phyloP scores from a whole-genome alignment of 345 rosid species.

The Punica granatum region DNA sequence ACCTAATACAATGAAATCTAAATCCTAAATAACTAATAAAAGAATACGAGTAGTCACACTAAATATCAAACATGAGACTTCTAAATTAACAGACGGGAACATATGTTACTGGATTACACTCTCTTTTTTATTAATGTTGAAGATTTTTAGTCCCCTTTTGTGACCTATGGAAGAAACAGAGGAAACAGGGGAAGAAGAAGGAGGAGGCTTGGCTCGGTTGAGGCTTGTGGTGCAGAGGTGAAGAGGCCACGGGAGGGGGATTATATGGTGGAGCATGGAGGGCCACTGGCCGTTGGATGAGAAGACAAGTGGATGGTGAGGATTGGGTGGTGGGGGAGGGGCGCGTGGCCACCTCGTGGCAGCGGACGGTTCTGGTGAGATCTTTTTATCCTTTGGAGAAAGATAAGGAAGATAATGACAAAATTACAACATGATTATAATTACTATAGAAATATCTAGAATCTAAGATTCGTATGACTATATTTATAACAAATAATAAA shows the following conservation, averaged over 20 bases:
- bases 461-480: too few relatives aligned
- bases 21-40: too few relatives aligned
- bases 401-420: not conserved
- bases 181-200: conserved; percentile 1
- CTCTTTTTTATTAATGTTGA: too few relatives aligned
- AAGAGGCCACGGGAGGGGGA: not conserved
- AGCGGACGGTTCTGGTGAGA: not conserved
- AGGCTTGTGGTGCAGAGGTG: not conserved
- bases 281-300: conserved; percentile 24
- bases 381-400: not conserved
- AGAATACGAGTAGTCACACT: too few relatives aligned
- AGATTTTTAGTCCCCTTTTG: too few relatives aligned
- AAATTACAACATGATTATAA: not conserved
- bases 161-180: not conserved
- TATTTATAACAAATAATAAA: too few relatives aligned
- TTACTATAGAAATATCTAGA: not conserved
- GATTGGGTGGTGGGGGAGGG: conserved; percentile 24
- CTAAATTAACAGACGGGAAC: too few relatives aligned
- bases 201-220: not conserved
- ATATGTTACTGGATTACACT: too few relatives aligned
- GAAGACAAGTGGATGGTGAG: conserved; percentile 34
- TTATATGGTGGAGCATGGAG: not conserved
- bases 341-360: conserved; percentile 70
- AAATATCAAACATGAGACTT: too few relatives aligned
- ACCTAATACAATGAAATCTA: too few relatives aligned